Conservation (phyloP, 2,329 filamentous ascomycete species). For the Acephala macrosclerotiorum region DNA sequence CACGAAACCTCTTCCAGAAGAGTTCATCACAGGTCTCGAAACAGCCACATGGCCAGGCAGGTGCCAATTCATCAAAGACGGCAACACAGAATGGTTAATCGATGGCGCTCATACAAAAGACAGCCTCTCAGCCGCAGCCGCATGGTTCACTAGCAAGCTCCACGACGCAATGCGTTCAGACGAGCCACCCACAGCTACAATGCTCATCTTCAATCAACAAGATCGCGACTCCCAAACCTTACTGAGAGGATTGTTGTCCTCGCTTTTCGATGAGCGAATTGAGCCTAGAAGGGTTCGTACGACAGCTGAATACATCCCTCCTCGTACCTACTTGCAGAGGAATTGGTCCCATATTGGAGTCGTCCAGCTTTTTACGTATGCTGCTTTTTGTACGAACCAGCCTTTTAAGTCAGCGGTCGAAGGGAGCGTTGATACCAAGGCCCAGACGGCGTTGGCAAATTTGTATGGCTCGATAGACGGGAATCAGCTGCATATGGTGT, state of each 20-base stretch:
- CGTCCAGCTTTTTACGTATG: conserved; percentile 66
- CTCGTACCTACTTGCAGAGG: no score
- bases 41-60: conserved; percentile 79
- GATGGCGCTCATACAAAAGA: conserved; percentile 94
- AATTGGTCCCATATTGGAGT: no score
- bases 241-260: conserved; percentile 66
- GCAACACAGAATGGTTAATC: conserved; percentile 80
- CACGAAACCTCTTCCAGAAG: conserved; percentile 55
- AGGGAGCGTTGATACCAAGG: conserved; percentile 59
- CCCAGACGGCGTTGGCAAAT: conserved; percentile 72
- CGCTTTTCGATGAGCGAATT: conserved; percentile 48
- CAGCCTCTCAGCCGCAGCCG: conserved; percentile 80
- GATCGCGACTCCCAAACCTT: conserved; percentile 77
- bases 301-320: no score
- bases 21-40: conserved; percentile 77
- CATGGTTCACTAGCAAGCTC: conserved; percentile 74
- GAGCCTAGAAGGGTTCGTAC: not conserved
- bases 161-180: conserved; percentile 6
- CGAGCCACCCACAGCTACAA: conserved; percentile 34
- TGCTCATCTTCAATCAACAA: conserved; percentile 93
- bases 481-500: conserved; percentile 53
- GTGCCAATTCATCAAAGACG: conserved; percentile 67
- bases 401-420: conserved; percentile 58
- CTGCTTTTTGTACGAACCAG: conserved; percentile 81
- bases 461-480: conserved; percentile 66